Percentiles rank a stretch among this genome's conserved stretches.
These are phyloP conservation scores for Aspergillus olivimuriae DNA, from an alignment of 495 filamentous ascomycete genomes.

Conservation along the genomic window DNA sequence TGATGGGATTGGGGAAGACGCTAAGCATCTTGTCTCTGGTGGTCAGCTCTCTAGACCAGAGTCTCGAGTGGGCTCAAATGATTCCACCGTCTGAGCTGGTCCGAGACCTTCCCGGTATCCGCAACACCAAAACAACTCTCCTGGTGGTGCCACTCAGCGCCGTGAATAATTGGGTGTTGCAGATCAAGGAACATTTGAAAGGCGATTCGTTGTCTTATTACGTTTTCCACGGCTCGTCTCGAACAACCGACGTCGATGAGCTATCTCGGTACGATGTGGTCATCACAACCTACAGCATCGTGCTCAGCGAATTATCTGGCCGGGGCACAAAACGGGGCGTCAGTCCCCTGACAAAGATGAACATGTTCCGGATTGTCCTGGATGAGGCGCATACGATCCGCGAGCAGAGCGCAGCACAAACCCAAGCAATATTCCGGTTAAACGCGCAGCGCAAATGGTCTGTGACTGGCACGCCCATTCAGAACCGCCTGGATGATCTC, in stretches of 20 bases:
- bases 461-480: slow-evolving; percentile 86
- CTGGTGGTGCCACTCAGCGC: slow-evolving; percentile 86
- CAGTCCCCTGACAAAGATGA: slow-evolving; percentile 65
- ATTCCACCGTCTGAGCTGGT: slow-evolving; percentile 24
- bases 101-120: slow-evolving; percentile 39
- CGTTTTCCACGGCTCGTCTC: slow-evolving; percentile 76
- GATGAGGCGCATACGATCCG: slow-evolving; percentile 96
- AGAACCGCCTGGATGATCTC: slow-evolving; percentile 89
- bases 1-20: slow-evolving; percentile 98
- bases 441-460: slow-evolving; percentile 84
- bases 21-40: slow-evolving; percentile 79
- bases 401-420: slow-evolving; percentile 71
- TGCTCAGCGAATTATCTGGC: slow-evolving; percentile 68
- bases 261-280: slow-evolving; percentile 74
- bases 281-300: slow-evolving; percentile 84
- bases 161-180: slow-evolving; percentile 85
- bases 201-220: slow-evolving; percentile 56
- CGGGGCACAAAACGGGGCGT: slow-evolving; percentile 51
- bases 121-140: slow-evolving; percentile 74
- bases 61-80: slow-evolving; percentile 45
- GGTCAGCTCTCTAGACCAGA: slow-evolving; percentile 51
- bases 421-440: slow-evolving; percentile 77
- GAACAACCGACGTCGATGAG: slow-evolving; percentile 58
- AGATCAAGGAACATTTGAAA: slow-evolving; percentile 75
- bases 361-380: slow-evolving; percentile 92